Base-by-base conservation (phyloP, 164 flowering plant genomes). In the Euptelea pleiosperma region DNA sequence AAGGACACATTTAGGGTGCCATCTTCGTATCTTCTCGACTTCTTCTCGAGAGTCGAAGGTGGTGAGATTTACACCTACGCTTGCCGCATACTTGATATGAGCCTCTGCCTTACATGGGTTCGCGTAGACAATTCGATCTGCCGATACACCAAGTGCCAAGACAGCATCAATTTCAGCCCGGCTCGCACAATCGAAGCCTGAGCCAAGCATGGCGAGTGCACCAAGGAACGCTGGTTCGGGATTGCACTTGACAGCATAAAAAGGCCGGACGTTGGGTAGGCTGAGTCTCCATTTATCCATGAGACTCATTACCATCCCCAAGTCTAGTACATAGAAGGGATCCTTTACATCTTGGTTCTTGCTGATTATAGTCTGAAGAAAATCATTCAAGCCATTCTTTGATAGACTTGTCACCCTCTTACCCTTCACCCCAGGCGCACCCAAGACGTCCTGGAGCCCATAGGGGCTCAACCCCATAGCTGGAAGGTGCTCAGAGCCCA, bases 211-310 rank as follows among this genome's bases (percentile, higher is more conserved):
- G 0, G 79, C 78, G 48, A 79, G 52, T 3, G 72, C 43, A 8
- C 66, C 59, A 25, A 79, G 72, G 12, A 77, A 34, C 0, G 75
- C 57, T 0, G 74, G 77, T 26, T 77, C 55, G 0, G 81, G 75
- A 55, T 79, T 79, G 56, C 84, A 79, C 51, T 79, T 79, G 62
- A 79, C 77, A 30, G 83, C 81, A 41, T 77, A 79, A 68, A 59
- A 75, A 3, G 81, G 81, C 2, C 48, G 79, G 33, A 74, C 65
- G 7, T 0, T 34, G 19, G 79, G 79, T 8, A 79, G 74, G 19
- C 9, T 3, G 1, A 9, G 54, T 25, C 37, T 18, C 84, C 81
- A 77, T 12, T 45, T 37, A 28, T 68, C 65, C 65, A 69, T 58
- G 34, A 70, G 60, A n/a, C 45, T 8, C 18, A 25, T 57, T 3